Percentiles rank a stretch among this genome's conserved stretches.
Conservation (phyloP, 371 early-diverging fungal species). For the Chytridium lagenaria region DNA sequence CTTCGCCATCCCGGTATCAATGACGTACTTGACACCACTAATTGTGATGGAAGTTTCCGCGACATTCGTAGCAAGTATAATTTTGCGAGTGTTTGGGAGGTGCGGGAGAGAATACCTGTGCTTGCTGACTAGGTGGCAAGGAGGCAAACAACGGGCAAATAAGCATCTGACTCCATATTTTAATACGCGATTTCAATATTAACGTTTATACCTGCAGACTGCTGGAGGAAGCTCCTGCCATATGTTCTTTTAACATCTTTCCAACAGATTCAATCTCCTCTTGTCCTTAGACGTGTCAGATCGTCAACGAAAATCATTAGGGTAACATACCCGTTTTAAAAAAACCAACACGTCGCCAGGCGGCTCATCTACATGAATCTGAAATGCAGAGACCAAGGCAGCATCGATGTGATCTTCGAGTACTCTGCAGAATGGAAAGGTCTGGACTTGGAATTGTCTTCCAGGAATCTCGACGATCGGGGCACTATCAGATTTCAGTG, state of each 20-base stretch:
- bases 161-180: slow-evolving; percentile 36
- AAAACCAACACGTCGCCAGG: slow-evolving; percentile 93
- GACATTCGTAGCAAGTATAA: slow-evolving; percentile 87
- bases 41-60: slow-evolving; percentile 93
- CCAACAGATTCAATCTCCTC: slow-evolving; percentile 91
- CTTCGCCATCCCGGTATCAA: slow-evolving; percentile 78
- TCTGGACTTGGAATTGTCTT: slow-evolving; percentile 86
- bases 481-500: slow-evolving; percentile 59
- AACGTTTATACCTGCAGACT: slow-evolving; percentile 22
- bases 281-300: slow-evolving; percentile 52
- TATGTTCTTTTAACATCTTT: slow-evolving; percentile 72
- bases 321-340: too few relatives aligned
- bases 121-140: slow-evolving; percentile 51
- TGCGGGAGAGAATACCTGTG: slow-evolving; percentile 52
- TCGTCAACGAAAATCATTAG: not conserved
- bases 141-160: slow-evolving; percentile 60
- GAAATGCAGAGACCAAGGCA: slow-evolving; percentile 82
- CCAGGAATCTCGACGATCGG: slow-evolving; percentile 85
- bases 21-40: slow-evolving; percentile 78
- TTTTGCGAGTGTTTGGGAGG: slow-evolving; percentile 66
- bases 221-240: slow-evolving; percentile 36
- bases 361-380: slow-evolving; percentile 86
- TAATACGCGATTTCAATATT: not conserved
- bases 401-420: slow-evolving; percentile 93
- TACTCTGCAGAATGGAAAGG: slow-evolving; percentile 75